Base-by-base conservation (phyloP, 2,329 filamentous ascomycete species). In the Botrytis aclada region DNA sequence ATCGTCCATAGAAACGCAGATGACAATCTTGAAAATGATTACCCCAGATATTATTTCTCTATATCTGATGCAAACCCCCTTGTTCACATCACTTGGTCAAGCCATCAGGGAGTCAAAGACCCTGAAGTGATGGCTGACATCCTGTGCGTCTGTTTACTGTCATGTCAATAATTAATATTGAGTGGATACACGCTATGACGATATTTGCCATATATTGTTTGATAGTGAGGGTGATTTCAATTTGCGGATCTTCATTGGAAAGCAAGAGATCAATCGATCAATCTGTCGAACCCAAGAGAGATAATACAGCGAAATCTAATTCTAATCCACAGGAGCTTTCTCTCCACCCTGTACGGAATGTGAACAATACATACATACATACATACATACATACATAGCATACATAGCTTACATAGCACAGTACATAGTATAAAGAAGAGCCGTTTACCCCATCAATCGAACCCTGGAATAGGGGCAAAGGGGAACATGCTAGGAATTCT, bases 51-150 rank as follows among this genome's bases (percentile, higher is more conserved):
- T 34, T 34, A 8, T 60, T 18, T 56, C 20, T 12, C 12, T 69
- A 22, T 69, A 69, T 69, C 54, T 60, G 51, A 43, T 60, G 37
- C 51, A 58, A 69, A 41, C 51, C 54, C 64, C 64, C 64, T 66
- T 66, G 45, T 66, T 66, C 16, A 54, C 32, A 51, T 66, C 64
- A 22, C 61, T 45, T 64, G 45, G 14, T 66, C 25, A 66, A 54
- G 64, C 45, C 45, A 37, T 47, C 32, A 66, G 7, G 43, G 29
- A 56, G 29, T 39, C 45, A 67, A 56, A 16, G 64, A 29, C 32
- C 65, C 22, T 45, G 12, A 18, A 39, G n/a, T 29, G 32, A 45
- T 34, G 9, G 41, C 60, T 70, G 39, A 18, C 25, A 51, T 43
- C 41, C 32, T 70, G 37, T 63, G 37, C 47, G 45, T 41, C 32